These are phyloP conservation scores for Trebouxia sp. DNA, from an alignment of 139 green algal species.

Conservation along the genomic window DNA sequence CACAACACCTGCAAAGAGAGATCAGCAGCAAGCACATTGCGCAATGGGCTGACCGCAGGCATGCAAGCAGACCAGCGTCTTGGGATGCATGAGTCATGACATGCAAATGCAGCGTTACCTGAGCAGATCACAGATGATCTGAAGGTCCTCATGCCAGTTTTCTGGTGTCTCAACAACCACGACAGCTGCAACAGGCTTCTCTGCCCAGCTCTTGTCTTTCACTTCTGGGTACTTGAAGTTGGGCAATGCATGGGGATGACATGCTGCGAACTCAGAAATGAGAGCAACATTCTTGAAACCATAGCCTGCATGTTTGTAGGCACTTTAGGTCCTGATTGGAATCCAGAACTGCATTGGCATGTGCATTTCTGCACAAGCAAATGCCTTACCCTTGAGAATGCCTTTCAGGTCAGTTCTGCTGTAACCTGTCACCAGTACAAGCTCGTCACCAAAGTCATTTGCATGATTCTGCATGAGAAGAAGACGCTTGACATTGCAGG, in stretches of 20 bases:
- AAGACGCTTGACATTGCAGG: neutral
- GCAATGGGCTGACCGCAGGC: neutral
- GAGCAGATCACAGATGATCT: conserved; percentile 44
- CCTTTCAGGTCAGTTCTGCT: conserved; percentile 29
- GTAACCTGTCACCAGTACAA: conserved; percentile 43
- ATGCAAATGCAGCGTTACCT: too few relatives aligned
- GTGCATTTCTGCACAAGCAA: too few relatives aligned
- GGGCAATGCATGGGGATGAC: conserved; percentile 26
- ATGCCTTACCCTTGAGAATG: neutral
- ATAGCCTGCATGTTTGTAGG: conserved; percentile 11
- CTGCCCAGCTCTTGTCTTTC: conserved; percentile 28
- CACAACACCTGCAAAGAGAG: too few relatives aligned
- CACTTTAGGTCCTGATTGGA: neutral
- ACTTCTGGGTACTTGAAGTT: conserved; percentile 14
- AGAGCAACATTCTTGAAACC: conserved; percentile 39
- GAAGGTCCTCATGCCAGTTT: conserved; percentile 44
- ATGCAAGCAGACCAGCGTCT: neutral
- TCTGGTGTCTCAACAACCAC: conserved; percentile 37
- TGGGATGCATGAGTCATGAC: too few relatives aligned
- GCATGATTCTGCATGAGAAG: conserved; percentile 32
- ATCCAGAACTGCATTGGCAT: too few relatives aligned
- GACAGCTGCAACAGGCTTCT: conserved; percentile 38
- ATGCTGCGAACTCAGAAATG: conserved; percentile 32
- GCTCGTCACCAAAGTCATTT: conserved; percentile 23
- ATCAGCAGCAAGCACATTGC: too few relatives aligned